These are phyloP conservation scores for Aegle marmelos DNA, from an alignment of 345 rosid genomes.

Conservation along the genomic window DNA sequence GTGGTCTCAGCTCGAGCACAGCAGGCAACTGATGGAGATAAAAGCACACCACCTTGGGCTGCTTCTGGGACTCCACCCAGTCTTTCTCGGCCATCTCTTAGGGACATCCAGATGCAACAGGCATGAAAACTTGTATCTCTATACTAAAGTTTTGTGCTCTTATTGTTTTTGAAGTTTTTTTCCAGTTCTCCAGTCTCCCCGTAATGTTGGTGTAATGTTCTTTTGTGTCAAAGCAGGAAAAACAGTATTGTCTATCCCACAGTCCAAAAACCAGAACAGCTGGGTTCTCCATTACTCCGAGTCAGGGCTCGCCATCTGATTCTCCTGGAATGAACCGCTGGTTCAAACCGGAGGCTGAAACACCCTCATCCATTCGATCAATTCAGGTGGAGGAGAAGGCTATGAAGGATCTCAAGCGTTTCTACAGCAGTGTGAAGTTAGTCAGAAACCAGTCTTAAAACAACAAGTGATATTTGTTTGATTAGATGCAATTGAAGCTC, in stretches of 20 bases:
- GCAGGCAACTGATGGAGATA: slow-evolving; percentile 58
- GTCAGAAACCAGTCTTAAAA: slow-evolving; percentile 55
- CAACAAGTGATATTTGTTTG: background rate
- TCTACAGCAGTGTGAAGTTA: slow-evolving; percentile 83
- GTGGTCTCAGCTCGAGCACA: slow-evolving; percentile 38
- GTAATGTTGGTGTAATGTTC: background rate
- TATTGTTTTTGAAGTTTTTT: background rate
- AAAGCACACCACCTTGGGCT: slow-evolving; percentile 88
- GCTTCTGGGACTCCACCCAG: slow-evolving; percentile 74
- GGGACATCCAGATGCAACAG: slow-evolving; percentile 96
- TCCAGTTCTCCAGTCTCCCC: background rate
- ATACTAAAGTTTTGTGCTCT: background rate
- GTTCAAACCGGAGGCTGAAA: slow-evolving; percentile 80
- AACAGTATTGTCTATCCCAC: slow-evolving; percentile 49
- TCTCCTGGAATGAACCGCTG: slow-evolving; percentile 80
- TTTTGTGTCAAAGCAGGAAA: slow-evolving; percentile 43
- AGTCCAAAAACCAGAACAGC: slow-evolving; percentile 76
- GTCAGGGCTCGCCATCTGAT: slow-evolving; percentile 88
- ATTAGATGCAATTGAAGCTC: slow-evolving; percentile 8
- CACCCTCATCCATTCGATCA: slow-evolving; percentile 75
- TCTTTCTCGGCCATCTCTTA: slow-evolving; percentile 71
- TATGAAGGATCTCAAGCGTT: slow-evolving; percentile 84
- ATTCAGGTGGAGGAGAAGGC: slow-evolving; percentile 97
- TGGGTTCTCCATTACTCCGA: slow-evolving; percentile 58
- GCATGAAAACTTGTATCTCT: slow-evolving; percentile 24